Evolutionary conservation across 1,284 basidiomycete species (phyloP).

Genomic region (Salmacisia buchloeana): DNA sequence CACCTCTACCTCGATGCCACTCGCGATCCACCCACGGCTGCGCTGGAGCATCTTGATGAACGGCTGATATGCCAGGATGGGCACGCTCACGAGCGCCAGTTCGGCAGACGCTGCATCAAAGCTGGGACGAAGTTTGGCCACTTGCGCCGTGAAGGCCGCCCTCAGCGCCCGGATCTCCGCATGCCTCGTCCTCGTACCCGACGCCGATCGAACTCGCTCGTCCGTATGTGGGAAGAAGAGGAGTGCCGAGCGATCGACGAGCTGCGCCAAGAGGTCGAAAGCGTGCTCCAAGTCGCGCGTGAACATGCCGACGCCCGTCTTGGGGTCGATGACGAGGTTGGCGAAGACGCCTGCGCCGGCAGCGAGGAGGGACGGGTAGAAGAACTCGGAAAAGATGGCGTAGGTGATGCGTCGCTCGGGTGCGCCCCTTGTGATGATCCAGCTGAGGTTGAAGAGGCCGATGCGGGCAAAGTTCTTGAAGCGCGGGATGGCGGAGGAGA

Average conservation of each 20-base stretch:
- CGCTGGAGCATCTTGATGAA: conserved; percentile 19
- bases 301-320: conserved; percentile 23
- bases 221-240: conserved; percentile 26
- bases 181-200: no score
- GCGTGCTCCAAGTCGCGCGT: conserved; percentile 15
- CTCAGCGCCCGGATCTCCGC: conserved; percentile 17
- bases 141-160: conserved; percentile 7
- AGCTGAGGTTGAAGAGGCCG: conserved; percentile 26
- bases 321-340: conserved; percentile 28
- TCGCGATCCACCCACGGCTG: conserved; percentile 31
- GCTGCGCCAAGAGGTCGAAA: conserved; percentile 14
- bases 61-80: conserved; percentile 16
- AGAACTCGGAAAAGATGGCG: conserved; percentile 30
- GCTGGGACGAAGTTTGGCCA: conserved; percentile 14
- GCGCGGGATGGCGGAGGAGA: conserved; percentile 30
- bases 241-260: conserved; percentile 21
- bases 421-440: conserved; percentile 30
- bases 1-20: conserved; percentile 26
- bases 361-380: conserved; percentile 31
- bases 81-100: conserved; percentile 23
- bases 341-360: conserved; percentile 25
- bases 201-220: conserved; percentile 10
- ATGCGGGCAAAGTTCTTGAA: conserved; percentile 29
- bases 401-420: conserved; percentile 15
- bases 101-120: conserved; percentile 33